Evolutionary conservation across 2,329 filamentous ascomycete genomes (phyloP), one percentile per base, ranked within the genome.

Genomic region (Endoconidiophora laricicola): DNA sequence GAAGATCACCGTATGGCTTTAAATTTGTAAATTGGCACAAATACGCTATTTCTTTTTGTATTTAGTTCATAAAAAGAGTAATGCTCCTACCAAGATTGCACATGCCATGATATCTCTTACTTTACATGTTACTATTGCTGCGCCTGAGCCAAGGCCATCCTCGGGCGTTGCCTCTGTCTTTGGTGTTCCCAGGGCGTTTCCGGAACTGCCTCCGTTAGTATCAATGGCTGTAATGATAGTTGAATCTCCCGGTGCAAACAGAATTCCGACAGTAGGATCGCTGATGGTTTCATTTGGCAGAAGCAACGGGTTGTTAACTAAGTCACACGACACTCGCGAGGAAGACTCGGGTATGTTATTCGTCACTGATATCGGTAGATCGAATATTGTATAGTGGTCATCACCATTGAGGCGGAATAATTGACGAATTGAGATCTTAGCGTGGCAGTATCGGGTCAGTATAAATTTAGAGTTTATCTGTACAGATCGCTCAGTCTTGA

Each of bases 301-400:
- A 45, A 76, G 61, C 24, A 78, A 56, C 22, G 68, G 64, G 58
- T 78, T 79, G 54, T 71, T 64, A 40, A 78, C 58, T 1, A 59
- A 57, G 49, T 72, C 71, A 57, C 76, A 79, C 16, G 64, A 63
- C 1, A 67, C 65, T n/a, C 70, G 65, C 52, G 61, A 57, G 20
- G 61, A 61, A 18, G 59, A 58, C 4, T 40, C 20, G 29, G 62
- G 59, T 55, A 85, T 83, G 38, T 65, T 68, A 60, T 85, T 85
- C 4, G 79, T 81, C 37, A 84, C 73, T 2, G 71, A 69, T 56
- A 85, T 79, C 16, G 81, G 81, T 10, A 84, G 64, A 56, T 85
- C 78, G 57, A 83, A 83, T 49, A 85, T 73, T 6, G 79, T 83
- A 61, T 84, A 84, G 57, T 76, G 70, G 44, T 81, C 69, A 1